These are phyloP conservation scores for Fusarium sublunatum DNA, from an alignment of 2,329 filamentous ascomycete species.

Conservation along the genomic window DNA sequence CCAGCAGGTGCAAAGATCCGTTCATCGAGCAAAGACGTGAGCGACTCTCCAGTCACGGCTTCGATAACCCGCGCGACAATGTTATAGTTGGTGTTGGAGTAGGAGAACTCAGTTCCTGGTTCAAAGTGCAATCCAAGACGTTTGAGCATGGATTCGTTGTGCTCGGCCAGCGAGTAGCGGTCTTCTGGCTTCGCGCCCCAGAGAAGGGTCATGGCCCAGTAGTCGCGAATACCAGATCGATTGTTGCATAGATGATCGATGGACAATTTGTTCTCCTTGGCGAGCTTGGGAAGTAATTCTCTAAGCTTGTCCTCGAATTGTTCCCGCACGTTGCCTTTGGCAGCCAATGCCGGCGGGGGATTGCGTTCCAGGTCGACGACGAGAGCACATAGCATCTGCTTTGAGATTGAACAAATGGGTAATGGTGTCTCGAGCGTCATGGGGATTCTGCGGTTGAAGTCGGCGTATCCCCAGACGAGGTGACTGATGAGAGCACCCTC, in stretches of 20 bases:
- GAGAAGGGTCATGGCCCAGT: conserved; percentile 30
- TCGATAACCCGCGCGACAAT: conserved; percentile 27
- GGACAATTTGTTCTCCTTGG: conserved; percentile 8
- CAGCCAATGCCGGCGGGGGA: conserved; percentile 14
- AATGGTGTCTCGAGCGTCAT: conserved; percentile 27
- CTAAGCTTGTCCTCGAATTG: conserved; percentile 28
- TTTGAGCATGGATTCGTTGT: conserved; percentile 19
- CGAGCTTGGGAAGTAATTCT: conserved; percentile 19
- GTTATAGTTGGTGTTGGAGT: conserved; percentile 35
- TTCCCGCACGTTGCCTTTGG: conserved; percentile 13
- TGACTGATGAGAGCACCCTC: conserved; percentile 24
- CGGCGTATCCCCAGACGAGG: conserved; percentile 32
- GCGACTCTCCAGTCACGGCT: conserved; percentile 16
- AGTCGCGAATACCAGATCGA: conserved; percentile 32
- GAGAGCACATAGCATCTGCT: conserved; percentile 34
- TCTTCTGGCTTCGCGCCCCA: conserved; percentile 32
- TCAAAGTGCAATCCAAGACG: conserved; percentile 21
- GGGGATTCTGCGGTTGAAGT: conserved; percentile 30
- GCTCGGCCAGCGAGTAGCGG: conserved; percentile 23
- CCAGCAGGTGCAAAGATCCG: conserved; percentile 29
- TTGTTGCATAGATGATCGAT: conserved; percentile 30
- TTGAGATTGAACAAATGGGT: conserved; percentile 34
- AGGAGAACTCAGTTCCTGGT: conserved; percentile 30
- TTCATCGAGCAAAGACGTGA: conserved; percentile 17
- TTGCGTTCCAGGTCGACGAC: conserved; percentile 29